Evolutionary conservation across 2,329 filamentous ascomycete species (phyloP).

Genomic region (Cercospora sesami): DNA sequence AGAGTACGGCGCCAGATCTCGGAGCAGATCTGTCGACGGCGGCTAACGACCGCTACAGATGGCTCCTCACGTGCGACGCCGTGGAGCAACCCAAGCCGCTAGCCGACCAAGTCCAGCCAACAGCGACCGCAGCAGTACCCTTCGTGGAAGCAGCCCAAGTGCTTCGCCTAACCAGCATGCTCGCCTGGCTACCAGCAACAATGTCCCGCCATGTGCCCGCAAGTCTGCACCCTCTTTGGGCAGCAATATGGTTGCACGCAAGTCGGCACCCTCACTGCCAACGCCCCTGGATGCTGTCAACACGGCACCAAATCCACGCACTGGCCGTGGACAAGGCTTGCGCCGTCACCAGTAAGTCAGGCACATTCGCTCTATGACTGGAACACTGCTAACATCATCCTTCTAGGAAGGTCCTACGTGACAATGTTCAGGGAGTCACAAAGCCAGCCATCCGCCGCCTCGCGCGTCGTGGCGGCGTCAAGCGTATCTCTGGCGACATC

Average conservation of each 20-base stretch:
- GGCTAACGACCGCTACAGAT: not conserved
- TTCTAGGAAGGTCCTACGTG: slow-evolving; percentile 89
- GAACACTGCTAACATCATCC: not conserved
- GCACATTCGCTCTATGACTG: not conserved
- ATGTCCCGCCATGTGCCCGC: no score
- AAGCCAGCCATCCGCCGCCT: slow-evolving; percentile 67
- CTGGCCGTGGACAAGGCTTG: not conserved
- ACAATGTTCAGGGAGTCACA: slow-evolving; percentile 98
- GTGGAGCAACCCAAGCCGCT: not conserved
- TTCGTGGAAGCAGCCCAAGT: no score
- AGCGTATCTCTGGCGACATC: slow-evolving; percentile 64
- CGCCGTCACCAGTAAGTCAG: slow-evolving; percentile 10
- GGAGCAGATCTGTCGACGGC: not conserved
- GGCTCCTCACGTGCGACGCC: not conserved
- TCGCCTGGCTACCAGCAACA: no score
- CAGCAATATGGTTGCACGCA: not conserved
- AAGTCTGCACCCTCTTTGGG: no score
- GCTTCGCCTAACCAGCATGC: no score
- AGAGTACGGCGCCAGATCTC: not conserved
- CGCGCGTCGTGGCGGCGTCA: slow-evolving; percentile 74
- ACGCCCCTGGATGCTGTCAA: not conserved
- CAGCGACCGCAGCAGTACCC: no score
- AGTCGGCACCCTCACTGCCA: not conserved
- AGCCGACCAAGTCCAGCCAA: no score
- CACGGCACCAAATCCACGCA: not conserved